A percentile compares a stretch with the other conserved stretches of the same genome.
Conservation (phyloP, 805 yeast species). For the Starmerella powellii region DNA sequence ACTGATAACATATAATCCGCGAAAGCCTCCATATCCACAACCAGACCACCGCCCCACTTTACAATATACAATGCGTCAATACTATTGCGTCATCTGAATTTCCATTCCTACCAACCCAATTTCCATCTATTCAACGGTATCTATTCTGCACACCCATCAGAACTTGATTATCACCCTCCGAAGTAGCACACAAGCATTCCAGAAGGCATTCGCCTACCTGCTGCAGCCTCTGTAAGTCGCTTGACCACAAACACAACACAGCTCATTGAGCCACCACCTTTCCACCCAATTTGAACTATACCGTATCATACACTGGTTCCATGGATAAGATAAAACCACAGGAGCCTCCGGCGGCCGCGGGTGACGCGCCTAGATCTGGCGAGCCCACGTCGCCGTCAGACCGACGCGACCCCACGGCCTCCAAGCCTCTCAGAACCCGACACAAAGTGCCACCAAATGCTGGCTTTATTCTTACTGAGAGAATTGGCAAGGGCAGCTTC, state of each 20-base stretch:
- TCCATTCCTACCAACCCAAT: neutral
- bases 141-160: neutral
- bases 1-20: conserved; percentile 3
- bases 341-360: too few species aligned
- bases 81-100: neutral
- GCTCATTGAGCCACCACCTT: too few species aligned
- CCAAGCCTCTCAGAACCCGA: conserved; percentile 1
- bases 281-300: too few species aligned
- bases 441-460: conserved; percentile 7
- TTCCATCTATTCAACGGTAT: neutral
- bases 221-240: too few species aligned
- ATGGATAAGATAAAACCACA: too few species aligned
- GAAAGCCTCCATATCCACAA: neutral
- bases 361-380: too few species aligned
- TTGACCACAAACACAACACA: neutral
- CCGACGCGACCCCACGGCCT: neutral
- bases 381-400: neutral
- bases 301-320: too few species aligned
- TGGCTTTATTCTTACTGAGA: conserved; percentile 39
- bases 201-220: too few species aligned
- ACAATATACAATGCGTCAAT: neutral
- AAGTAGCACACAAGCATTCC: too few species aligned
- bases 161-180: too few species aligned
- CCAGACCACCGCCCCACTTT: neutral
- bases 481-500: conserved; percentile 91